phyloP scores from a whole-genome alignment of 805 yeast species.

The Maudiozyma serrabonitensis region DNA sequence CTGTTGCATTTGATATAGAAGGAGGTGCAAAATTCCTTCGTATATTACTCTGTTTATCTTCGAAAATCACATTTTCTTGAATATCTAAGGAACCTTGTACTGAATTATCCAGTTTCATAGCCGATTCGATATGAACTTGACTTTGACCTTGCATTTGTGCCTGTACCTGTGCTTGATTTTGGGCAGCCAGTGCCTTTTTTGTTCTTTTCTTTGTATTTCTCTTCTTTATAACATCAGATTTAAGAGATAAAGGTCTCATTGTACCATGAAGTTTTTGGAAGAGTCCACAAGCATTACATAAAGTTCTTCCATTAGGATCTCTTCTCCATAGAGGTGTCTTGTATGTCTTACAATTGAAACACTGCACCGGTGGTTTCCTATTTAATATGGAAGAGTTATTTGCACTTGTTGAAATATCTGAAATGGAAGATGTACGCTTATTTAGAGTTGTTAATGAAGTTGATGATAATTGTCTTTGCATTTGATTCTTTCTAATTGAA shows the following conservation, averaged over 20 bases:
- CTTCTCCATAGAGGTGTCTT: constrained; percentile 96
- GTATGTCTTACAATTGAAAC: constrained; percentile 84
- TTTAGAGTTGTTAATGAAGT: constrained; percentile 18
- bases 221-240: constrained; percentile 87
- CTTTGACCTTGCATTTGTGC: neutral
- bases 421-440: constrained; percentile 17
- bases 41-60: neutral
- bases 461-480: constrained; percentile 22
- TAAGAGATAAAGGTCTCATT: constrained; percentile 80
- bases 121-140: neutral
- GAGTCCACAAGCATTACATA: constrained; percentile 94
- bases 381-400: neutral
- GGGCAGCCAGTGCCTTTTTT: constrained; percentile 13
- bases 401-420: constrained; percentile 12
- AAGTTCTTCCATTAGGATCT: constrained; percentile 82
- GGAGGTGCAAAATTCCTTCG: constrained; percentile 8
- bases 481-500: constrained; percentile 20
- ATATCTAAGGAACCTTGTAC: too few relatives aligned
- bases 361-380: constrained; percentile 34
- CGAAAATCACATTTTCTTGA: neutral
- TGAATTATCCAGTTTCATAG: too few relatives aligned
- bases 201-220: constrained; percentile 56
- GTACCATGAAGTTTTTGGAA: constrained; percentile 92
- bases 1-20: constrained; percentile 7
- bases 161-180: neutral